Conservation (phyloP, 139 green algal genomes). For the Picochlorum sp. region DNA sequence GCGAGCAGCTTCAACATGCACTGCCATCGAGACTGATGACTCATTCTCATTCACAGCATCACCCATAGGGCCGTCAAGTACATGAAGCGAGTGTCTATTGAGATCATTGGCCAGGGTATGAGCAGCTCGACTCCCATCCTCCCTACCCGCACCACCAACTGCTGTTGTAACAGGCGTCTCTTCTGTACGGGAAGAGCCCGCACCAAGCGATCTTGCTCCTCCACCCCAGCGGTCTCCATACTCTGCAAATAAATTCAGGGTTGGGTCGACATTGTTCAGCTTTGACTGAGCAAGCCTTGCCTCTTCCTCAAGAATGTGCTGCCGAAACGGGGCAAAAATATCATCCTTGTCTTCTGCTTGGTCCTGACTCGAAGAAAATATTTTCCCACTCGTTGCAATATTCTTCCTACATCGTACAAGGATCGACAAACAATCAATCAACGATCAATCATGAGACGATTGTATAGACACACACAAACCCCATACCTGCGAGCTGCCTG, state of each 20-base stretch:
- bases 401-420: neutral
- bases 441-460: neutral
- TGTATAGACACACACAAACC: neutral
- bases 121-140: neutral
- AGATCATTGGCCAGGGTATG: constrained; percentile 20
- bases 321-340: constrained; percentile 22
- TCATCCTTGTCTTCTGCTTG: neutral
- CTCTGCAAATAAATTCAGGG: constrained; percentile 42
- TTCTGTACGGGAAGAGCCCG: neutral
- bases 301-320: constrained; percentile 18
- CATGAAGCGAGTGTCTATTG: constrained; percentile 25
- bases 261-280: constrained; percentile 30
- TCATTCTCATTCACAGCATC: constrained; percentile 9
- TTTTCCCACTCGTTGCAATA: neutral
- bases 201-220: neutral
- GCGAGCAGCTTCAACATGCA: neutral
- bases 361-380: neutral
- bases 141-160: neutral
- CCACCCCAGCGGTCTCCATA: constrained; percentile 9
- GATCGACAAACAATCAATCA: neutral
- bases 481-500: constrained; percentile 2
- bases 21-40: constrained; percentile 16
- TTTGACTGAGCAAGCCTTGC: neutral
- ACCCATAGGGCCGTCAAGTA: constrained; percentile 13
- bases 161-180: neutral